These are phyloP conservation scores for Chrysoporthe austroafricana DNA, from an alignment of 2,329 filamentous ascomycete genomes.

Conservation along the genomic window DNA sequence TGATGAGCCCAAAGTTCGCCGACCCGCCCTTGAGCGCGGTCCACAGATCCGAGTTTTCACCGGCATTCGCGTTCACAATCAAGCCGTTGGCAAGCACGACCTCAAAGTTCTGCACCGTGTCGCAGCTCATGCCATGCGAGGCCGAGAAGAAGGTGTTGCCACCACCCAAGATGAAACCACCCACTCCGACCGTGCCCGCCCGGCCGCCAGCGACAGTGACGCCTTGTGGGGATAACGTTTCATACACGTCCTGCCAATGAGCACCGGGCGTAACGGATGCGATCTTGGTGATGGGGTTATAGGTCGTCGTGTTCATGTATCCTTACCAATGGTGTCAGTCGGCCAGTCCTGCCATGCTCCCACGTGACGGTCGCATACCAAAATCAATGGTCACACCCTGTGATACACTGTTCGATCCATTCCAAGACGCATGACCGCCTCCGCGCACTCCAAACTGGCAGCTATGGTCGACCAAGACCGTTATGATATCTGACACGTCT, in stretches of 20 bases:
- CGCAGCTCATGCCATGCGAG: constrained; percentile 49
- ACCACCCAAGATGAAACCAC: constrained; percentile 50
- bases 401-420: constrained; percentile 38
- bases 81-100: constrained; percentile 52
- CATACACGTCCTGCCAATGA: constrained; percentile 39
- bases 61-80: constrained; percentile 46
- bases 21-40: constrained; percentile 49
- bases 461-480: constrained; percentile 35
- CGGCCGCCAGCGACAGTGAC: constrained; percentile 44
- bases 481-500: constrained; percentile 42
- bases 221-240: constrained; percentile 22
- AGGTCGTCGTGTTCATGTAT: constrained; percentile 35
- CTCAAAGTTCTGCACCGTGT: constrained; percentile 49
- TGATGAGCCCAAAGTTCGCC: constrained; percentile 46
- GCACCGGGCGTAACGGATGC: constrained; percentile 40
- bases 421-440: constrained; percentile 41
- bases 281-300: constrained; percentile 36
- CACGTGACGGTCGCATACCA: constrained; percentile 29
- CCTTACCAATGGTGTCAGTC: constrained; percentile 4
- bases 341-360: not conserved
- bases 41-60: constrained; percentile 46
- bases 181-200: constrained; percentile 46
- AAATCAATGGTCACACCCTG: constrained; percentile 42
- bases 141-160: constrained; percentile 54
- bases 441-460: constrained; percentile 44